These are phyloP conservation scores for Colletotrichum sp. DNA, from an alignment of 2,329 filamentous ascomycete genomes.

Conservation along the genomic window DNA sequence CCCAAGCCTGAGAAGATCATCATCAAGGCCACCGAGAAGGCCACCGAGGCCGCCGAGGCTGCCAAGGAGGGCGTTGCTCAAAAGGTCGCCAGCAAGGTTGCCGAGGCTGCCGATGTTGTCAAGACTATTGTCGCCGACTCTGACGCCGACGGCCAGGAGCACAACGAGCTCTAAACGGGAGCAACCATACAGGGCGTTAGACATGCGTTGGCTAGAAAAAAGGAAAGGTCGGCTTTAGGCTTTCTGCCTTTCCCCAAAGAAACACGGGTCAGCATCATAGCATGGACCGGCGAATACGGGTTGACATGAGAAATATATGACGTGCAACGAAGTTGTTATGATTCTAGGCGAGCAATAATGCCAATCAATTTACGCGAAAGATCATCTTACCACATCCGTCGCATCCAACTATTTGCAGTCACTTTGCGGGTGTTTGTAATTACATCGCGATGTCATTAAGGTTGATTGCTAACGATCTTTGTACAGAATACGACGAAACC, in stretches of 20 bases:
- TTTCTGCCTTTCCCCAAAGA: not conserved
- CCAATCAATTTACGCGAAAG: not conserved
- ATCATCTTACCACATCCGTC: rapidly evolving
- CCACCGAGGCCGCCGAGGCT: constrained; percentile 33
- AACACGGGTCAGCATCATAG: not conserved
- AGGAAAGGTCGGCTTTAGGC: not conserved
- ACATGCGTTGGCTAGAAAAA: not conserved
- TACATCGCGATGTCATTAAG: not conserved
- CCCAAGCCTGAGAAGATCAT: constrained; percentile 52
- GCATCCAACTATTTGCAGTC: not conserved
- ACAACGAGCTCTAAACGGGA: constrained; percentile 60
- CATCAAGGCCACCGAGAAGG: constrained; percentile 45
- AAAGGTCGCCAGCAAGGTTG: constrained; percentile 50
- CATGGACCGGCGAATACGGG: not conserved
- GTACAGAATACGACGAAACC: not conserved
- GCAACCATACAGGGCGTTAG: not conserved
- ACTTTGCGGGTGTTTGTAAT: not conserved
- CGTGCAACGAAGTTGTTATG: not conserved
- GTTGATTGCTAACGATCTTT: not conserved
- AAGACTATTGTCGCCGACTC: constrained; percentile 59
- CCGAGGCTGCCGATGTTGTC: constrained; percentile 55
- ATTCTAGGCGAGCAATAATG: constrained; percentile 12
- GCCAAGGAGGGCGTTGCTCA: constrained; percentile 44
- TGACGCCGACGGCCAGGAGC: constrained; percentile 57
- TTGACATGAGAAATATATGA: constrained; percentile 3